Percentiles rank a stretch among this genome's conserved stretches.
phyloP scores from a whole-genome alignment of 176 grass and related monocot genomes.

The Oryza officinalis region DNA sequence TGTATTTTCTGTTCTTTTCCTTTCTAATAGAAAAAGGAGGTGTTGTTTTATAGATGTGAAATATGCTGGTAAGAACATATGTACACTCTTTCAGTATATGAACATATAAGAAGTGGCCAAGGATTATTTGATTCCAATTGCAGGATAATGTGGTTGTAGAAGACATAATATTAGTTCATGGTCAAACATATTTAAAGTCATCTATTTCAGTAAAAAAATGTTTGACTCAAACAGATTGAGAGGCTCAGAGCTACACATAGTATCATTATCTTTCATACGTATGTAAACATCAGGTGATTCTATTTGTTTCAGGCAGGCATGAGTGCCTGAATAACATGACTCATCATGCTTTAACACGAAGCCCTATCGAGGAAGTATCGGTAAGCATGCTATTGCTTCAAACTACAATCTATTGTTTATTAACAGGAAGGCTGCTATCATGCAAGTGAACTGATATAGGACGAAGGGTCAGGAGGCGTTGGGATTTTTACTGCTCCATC shows the following conservation, averaged over 20 bases:
- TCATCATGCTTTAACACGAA: neutral
- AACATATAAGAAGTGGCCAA: no score
- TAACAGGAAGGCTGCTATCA: neutral
- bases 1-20: no score
- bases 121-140: neutral
- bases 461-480: conserved; percentile 41
- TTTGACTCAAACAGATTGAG: neutral
- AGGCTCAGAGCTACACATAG: neutral
- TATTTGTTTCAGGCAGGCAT: neutral
- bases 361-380: neutral
- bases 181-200: no score
- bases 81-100: neutral
- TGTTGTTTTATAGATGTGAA: neutral
- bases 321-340: neutral
- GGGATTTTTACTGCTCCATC: conserved; percentile 40
- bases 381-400: neutral
- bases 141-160: neutral
- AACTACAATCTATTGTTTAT: neutral
- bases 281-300: neutral
- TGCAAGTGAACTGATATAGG: conserved; percentile 27
- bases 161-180: neutral
- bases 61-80: neutral
- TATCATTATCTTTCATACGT: neutral
- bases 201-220: neutral
- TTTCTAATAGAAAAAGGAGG: no score